These are phyloP conservation scores for Litsea cubeba DNA, from an alignment of 164 flowering plant genomes.

Conservation along the genomic window DNA sequence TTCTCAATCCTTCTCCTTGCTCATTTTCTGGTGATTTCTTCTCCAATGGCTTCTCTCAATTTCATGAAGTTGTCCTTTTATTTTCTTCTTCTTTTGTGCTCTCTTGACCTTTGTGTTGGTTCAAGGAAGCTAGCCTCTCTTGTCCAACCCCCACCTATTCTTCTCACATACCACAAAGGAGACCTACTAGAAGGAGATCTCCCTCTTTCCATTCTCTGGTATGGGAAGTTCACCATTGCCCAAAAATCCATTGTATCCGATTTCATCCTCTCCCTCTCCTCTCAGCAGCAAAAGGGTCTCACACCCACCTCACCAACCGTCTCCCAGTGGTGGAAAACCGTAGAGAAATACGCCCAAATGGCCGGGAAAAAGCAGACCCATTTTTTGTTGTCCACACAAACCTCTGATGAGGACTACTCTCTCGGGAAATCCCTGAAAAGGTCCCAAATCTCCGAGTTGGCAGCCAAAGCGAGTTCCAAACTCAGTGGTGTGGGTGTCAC, in stretches of 20 bases:
- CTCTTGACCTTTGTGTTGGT: background rate
- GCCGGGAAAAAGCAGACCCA: background rate
- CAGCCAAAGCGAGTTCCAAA: constrained; percentile 13
- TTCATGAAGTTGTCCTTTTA: background rate
- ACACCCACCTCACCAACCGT: constrained; percentile 18
- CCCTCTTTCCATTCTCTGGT: constrained; percentile 37
- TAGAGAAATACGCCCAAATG: constrained; percentile 10
- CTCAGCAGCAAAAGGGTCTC: background rate
- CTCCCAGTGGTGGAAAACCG: constrained; percentile 34
- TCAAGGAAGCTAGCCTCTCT: constrained; percentile 27
- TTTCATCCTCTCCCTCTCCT: constrained; percentile 36
- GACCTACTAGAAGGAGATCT: constrained; percentile 38
- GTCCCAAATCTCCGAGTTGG: constrained; percentile 27
- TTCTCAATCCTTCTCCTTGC: background rate
- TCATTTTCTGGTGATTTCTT: background rate
- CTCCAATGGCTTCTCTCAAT: constrained; percentile 1
- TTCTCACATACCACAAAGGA: constrained; percentile 41
- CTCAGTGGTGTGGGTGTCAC: constrained; percentile 11
- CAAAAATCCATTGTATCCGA: constrained; percentile 41
- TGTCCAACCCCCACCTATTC: constrained; percentile 28
- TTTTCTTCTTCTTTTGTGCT: background rate
- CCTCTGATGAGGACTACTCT: constrained; percentile 28
- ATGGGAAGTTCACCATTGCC: constrained; percentile 36
- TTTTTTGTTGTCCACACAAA: constrained; percentile 13
- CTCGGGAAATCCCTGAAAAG: constrained; percentile 29